Evolutionary conservation across 2,329 filamentous ascomycete species (phyloP).

Genomic region (Teratosphaeriaceae sp.): DNA sequence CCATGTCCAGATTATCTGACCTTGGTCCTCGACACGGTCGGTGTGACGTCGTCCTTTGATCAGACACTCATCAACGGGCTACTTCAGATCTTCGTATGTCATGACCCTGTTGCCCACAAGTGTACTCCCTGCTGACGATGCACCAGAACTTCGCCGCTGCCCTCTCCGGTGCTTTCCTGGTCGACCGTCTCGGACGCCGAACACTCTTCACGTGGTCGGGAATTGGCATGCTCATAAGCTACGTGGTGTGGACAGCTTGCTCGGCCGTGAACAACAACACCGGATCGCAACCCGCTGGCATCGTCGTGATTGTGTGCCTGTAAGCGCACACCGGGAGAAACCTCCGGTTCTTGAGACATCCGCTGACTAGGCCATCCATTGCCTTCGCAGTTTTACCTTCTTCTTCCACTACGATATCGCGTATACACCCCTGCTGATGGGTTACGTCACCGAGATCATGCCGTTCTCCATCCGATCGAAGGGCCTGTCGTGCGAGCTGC

Average conservation of each 20-base stretch:
- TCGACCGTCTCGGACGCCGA: constrained; percentile 26
- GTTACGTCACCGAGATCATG: constrained; percentile 20
- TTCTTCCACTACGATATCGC: constrained; percentile 17
- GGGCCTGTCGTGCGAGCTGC: constrained; percentile 19
- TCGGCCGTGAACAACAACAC: constrained; percentile 40
- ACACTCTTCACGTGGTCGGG: constrained; percentile 27
- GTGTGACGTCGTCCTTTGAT: constrained; percentile 13
- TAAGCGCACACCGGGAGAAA: no score
- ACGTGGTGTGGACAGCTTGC: constrained; percentile 32
- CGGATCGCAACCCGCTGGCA: constrained; percentile 14
- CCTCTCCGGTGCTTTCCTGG: constrained; percentile 41
- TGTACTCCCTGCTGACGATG: neutral
- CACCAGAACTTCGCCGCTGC: constrained; percentile 41
- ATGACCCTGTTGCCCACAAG: neutral
- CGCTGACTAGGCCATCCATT: no score
- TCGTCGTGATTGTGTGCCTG: constrained; percentile 18
- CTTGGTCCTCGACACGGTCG: constrained; percentile 21
- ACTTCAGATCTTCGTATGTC: constrained; percentile 46
- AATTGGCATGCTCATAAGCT: constrained; percentile 32
- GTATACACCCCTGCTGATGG: constrained; percentile 17
- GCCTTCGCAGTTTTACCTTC: constrained; percentile 17
- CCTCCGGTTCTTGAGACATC: no score
- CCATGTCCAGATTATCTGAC: constrained; percentile 29
- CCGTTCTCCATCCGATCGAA: constrained; percentile 19
- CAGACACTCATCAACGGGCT: constrained; percentile 42